Base-by-base conservation (phyloP, 2,329 filamentous ascomycete species). In the Colletotrichum phormii region DNA sequence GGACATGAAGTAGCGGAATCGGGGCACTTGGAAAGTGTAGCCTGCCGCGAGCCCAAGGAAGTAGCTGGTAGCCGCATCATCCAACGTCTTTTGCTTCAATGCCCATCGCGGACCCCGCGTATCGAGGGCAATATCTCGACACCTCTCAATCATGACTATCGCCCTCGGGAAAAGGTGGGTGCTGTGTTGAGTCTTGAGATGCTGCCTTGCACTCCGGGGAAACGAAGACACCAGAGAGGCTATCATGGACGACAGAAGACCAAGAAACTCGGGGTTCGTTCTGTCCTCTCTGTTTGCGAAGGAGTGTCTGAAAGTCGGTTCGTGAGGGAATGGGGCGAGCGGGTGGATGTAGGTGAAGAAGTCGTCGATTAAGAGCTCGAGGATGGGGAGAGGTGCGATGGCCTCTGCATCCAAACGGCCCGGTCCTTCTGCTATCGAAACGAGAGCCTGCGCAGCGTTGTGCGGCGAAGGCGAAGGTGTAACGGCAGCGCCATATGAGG, bases 331-430 rank as follows among this genome's bases (percentile, higher is more conserved):
- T 0, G 93, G 93, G 71, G 89, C 90, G 9, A 95, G 86, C 1
- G 93, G 93, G 77, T 95, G 92, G 65, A 95, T 92, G 79, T 95
- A 95, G 22, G 92, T 94, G 82, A 95, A 95, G 86, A 94, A 95
- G 83, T 95, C 93, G 80, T 95, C 92, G 70, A 95, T 89, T 18
- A 95, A 86, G 2, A 92, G 86, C 77, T 92, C 88, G 64, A 95
- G 84, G 12, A 92, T 90, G 8, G 89, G 88, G 80, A 92, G 86
- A 0, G 93, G 91, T 53, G 92, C 93, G 74, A 95, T 95, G 2
- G 89, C 86, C 78, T 95, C 93, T 60, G 91, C 89, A 72, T 90
- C 88, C 15, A 90, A 79, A n/a, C 82, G 79, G 2, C 78, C 77
- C 15, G 82, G 82, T 18, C 84, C 72, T 2, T 78, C 78, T 4